phyloP scores from a whole-genome alignment of 352 stramenopile genomes.

The Globisporangium lucens region DNA sequence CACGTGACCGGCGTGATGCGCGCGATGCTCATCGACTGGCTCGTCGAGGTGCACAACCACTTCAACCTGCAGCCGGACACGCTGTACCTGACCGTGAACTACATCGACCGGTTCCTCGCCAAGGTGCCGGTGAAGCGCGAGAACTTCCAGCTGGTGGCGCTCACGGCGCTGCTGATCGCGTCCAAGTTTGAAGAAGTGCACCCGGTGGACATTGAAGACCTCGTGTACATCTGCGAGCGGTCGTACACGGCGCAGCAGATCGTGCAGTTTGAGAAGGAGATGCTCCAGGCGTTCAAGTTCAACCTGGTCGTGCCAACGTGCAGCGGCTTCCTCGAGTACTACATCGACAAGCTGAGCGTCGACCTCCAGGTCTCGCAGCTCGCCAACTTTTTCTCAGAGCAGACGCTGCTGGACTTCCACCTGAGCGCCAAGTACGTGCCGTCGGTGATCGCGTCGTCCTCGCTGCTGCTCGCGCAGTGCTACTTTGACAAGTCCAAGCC shows the following conservation, averaged over 20 bases:
- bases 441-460: constrained; percentile 44
- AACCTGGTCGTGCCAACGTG: constrained; percentile 95
- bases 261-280: constrained; percentile 89
- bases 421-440: constrained; percentile 46
- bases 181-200: constrained; percentile 99
- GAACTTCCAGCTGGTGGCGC: constrained; percentile 97
- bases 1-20: constrained; percentile 61
- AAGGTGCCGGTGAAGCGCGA: constrained; percentile 83
- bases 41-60: constrained; percentile 96
- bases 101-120: constrained; percentile 97
- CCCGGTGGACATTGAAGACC: constrained; percentile 94
- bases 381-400: constrained; percentile 59
- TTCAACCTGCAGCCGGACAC: constrained; percentile 98
- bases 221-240: constrained; percentile 98
- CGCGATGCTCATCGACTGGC: constrained; percentile 71
- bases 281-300: constrained; percentile 96
- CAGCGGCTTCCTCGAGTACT: constrained; percentile 95
- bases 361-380: constrained; percentile 40
- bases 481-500: constrained; percentile 40
- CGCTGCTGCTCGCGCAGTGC: constrained; percentile 47
- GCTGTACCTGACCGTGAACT: constrained; percentile 97
- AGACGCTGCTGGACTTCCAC: constrained; percentile 51
- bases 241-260: constrained; percentile 90
- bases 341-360: constrained; percentile 81
- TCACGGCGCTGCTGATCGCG: constrained; percentile 95